Conservation (phyloP, 2,329 filamentous ascomycete species). For the Colletotrichum sp. region DNA sequence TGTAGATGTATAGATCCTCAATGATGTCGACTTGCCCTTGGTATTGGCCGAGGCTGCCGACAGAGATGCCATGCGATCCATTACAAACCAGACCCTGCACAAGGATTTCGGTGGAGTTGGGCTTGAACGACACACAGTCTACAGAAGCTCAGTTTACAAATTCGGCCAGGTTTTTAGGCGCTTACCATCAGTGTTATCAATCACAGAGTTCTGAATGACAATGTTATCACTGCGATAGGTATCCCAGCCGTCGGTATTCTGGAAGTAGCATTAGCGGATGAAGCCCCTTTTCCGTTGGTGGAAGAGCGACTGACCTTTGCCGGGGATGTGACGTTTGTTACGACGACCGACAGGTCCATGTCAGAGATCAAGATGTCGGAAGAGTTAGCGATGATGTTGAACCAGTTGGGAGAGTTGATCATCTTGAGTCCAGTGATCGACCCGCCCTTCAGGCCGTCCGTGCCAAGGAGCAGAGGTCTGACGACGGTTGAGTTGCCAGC, state of each 20-base stretch:
- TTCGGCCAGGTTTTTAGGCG: accelerated
- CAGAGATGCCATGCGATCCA: constrained; percentile 73
- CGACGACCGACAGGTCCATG: constrained; percentile 51
- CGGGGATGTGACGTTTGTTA: constrained; percentile 37
- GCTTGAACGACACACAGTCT: constrained; percentile 76
- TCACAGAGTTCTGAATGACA: constrained; percentile 69
- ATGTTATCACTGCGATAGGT: constrained; percentile 66
- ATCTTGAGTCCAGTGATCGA: constrained; percentile 32
- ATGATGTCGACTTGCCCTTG: constrained; percentile 68
- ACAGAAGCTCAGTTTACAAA: background rate
- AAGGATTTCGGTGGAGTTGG: constrained; percentile 71
- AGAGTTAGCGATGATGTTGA: constrained; percentile 68
- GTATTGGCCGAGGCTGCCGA: constrained; percentile 76
- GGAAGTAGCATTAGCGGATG: background rate
- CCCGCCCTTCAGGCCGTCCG: background rate
- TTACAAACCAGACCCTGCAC: constrained; percentile 72
- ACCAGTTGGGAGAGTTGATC: constrained; percentile 55
- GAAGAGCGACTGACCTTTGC: background rate
- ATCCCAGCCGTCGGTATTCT: constrained; percentile 71
- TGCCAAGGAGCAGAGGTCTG: background rate
- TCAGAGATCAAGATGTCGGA: constrained; percentile 67
- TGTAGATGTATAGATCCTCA: constrained; percentile 69
- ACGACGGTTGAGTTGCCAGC: background rate
- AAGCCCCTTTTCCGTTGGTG: background rate
- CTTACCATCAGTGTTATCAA: constrained; percentile 64